Conservation (phyloP, 108 stramenopile species). For the Mediolabrus comicus region DNA sequence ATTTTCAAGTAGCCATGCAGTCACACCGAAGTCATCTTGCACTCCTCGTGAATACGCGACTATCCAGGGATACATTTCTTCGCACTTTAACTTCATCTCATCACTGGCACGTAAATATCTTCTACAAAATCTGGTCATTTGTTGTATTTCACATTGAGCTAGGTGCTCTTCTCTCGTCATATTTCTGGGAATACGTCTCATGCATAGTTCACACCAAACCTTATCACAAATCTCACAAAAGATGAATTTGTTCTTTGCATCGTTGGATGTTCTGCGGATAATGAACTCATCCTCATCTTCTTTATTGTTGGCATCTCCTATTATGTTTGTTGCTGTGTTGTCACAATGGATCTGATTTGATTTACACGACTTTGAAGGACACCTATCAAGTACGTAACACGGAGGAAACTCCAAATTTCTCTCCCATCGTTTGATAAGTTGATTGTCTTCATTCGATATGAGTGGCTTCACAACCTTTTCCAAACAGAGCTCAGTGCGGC, state of each 20-base stretch:
- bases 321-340: neutral
- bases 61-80: conserved; percentile 52
- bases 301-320: neutral
- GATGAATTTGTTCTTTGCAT: neutral
- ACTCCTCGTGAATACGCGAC: conserved; percentile 23
- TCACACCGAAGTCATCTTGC: conserved; percentile 19
- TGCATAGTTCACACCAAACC: neutral
- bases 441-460: neutral
- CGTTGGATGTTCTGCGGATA: neutral
- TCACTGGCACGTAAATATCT: conserved; percentile 32
- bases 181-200: neutral
- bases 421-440: neutral
- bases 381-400: neutral
- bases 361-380: neutral
- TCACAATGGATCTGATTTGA: too few species aligned
- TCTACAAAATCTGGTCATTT: conserved; percentile 22
- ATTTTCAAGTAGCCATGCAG: conserved; percentile 41
- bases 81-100: conserved; percentile 25
- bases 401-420: neutral
- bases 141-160: too few species aligned
- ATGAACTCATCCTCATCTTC: too few species aligned
- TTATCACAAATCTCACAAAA: neutral
- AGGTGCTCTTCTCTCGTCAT: neutral
- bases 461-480: neutral
- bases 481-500: neutral